Base-by-base conservation (phyloP, 2,329 filamentous ascomycete species). In the Cytospora piceicola region DNA sequence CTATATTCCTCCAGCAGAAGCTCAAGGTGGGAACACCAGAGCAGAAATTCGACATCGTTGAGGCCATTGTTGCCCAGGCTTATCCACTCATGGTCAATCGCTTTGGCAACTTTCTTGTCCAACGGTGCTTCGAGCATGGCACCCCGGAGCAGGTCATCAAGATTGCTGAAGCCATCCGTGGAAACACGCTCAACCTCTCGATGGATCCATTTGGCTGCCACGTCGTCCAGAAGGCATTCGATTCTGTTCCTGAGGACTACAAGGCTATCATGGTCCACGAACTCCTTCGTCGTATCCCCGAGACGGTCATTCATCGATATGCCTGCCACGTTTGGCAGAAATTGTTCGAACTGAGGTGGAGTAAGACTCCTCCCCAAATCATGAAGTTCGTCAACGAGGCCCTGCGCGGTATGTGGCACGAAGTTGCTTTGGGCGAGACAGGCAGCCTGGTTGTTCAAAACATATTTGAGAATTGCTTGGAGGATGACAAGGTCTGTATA, bases 311-410 rank as follows among this genome's bases (percentile, higher is more conserved):
- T 75, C 96, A 99, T 79, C 91, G 96, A 71, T 99, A 99, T 79
- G 95, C 95, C 66, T 99, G 95, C 74, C 95, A 99, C 77, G 95
- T 99, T 69, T 99, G 95, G 95, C 95, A 99, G 82, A 99, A 99
- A 82, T 87, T 99, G 32, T 99, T 99, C 76, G 95, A 99, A 78
- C 87, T 99, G 71, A 90, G 95, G 74, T 99, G 95, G 95, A 93
- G 89, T 69, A 91, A 94, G 73, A 92, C 93, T 49, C 95, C 95
- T 52, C 95, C 95, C 29, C 94, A 97, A 78, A 97, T 99, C 79
- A 99, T 99, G 95, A 92, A 91, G 73, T 97, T 92, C 73, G 96
- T 99, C 79, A 99, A 99, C 74, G 93, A 98, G 72, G 91, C 95
- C 67, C 85, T 99, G 63, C 87, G 88, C 66, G 94, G 94, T 67